Percentiles rank a stretch among this genome's conserved stretches.
Evolutionary conservation across 2,329 filamentous ascomycete genomes (phyloP).

Genomic region (Fonsecaea multimorphosa): DNA sequence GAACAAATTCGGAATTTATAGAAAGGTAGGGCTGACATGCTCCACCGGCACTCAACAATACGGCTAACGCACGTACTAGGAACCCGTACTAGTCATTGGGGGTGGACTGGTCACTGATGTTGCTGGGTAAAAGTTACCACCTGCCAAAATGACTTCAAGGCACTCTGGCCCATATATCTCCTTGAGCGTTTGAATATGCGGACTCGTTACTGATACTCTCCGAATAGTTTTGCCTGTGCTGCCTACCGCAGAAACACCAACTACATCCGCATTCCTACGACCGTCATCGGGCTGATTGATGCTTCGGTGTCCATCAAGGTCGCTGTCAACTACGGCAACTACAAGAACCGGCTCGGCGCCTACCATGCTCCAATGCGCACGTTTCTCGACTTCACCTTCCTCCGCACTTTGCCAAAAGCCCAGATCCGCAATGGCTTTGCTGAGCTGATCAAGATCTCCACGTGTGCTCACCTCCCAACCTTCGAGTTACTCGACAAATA

Average conservation of each 20-base stretch:
- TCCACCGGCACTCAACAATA: constrained; percentile 30
- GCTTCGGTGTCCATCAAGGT: constrained; percentile 78
- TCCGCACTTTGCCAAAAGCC: constrained; percentile 69
- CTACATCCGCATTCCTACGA: constrained; percentile 75
- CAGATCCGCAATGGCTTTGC: constrained; percentile 77
- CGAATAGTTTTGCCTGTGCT: constrained; percentile 68
- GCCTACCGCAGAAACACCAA: constrained; percentile 75
- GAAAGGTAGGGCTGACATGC: constrained; percentile 57
- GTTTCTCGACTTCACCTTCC: constrained; percentile 74
- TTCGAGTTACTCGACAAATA: constrained; percentile 72
- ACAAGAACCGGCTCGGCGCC: constrained; percentile 75
- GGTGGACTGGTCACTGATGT: constrained; percentile 75
- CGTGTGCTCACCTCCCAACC: constrained; percentile 69
- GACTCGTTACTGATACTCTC: constrained; percentile 40
- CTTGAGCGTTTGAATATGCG: constrained; percentile 31
- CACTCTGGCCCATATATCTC: constrained; percentile 55
- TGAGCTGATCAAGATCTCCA: constrained; percentile 77
- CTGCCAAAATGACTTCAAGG: constrained; percentile 54
- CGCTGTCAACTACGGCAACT: constrained; percentile 77
- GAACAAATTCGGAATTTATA: constrained; percentile 73
- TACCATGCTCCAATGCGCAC: constrained; percentile 75
- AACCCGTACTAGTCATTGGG: constrained; percentile 70
- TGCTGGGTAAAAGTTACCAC: constrained; percentile 64
- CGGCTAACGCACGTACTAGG: constrained; percentile 46
- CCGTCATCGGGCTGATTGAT: constrained; percentile 76